Conservation (phyloP, 2,329 filamentous ascomycete species). For the Pyrenochaeta sp. region DNA sequence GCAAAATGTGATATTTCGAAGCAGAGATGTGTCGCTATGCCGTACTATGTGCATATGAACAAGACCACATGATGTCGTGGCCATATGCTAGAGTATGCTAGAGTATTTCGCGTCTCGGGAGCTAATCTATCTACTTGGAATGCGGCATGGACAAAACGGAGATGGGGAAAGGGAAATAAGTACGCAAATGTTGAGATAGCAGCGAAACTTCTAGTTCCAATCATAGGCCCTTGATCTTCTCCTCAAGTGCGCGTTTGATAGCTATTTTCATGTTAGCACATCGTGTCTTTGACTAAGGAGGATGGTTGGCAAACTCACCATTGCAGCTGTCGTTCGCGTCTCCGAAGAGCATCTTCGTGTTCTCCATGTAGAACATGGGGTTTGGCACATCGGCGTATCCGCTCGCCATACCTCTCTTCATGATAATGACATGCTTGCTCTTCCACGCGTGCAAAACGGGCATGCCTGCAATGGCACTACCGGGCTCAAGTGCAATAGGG, state of each 20-base stretch:
- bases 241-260: slow-evolving; percentile 47
- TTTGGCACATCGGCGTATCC: slow-evolving; percentile 92
- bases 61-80: not conserved
- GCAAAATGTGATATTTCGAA: not conserved
- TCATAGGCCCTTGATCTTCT: slow-evolving; percentile 43
- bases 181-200: not conserved
- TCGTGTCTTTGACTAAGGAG: not conserved
- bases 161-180: no score
- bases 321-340: slow-evolving; percentile 87
- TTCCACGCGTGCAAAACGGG: slow-evolving; percentile 93
- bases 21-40: slow-evolving; percentile 1
- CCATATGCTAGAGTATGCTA: not conserved
- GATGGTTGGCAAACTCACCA: slow-evolving; percentile 48
- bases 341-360: slow-evolving; percentile 89
- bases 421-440: slow-evolving; percentile 89
- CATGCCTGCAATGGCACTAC: slow-evolving; percentile 88
- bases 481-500: slow-evolving; percentile 83
- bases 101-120: no score
- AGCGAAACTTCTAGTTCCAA: not conserved
- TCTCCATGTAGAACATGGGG: slow-evolving; percentile 92
- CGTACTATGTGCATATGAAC: not conserved
- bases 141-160: no score
- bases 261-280: slow-evolving; percentile 33
- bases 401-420: slow-evolving; percentile 90
- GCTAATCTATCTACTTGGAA: no score